These are phyloP conservation scores for Nymphaea thermarum DNA, from an alignment of 164 flowering plant genomes.

Conservation along the genomic window DNA sequence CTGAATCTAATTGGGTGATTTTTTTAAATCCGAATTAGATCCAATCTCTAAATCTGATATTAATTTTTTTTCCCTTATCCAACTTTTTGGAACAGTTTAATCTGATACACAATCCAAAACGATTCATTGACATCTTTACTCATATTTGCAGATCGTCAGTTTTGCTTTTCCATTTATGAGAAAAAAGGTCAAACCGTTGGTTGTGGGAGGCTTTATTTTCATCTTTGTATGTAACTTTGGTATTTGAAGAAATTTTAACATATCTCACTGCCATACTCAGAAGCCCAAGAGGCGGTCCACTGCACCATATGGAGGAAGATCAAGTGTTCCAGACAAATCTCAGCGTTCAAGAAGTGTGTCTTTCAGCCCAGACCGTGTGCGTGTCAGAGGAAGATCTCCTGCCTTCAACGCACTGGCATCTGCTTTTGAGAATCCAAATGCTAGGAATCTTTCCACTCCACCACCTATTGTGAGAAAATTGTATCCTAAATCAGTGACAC, in stretches of 20 bases:
- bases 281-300: slow-evolving; percentile 90
- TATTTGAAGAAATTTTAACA: neutral
- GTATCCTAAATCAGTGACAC: slow-evolving; percentile 75
- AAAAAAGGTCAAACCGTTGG: too few relatives aligned
- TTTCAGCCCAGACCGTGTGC: slow-evolving; percentile 94
- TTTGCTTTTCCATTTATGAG: too few relatives aligned
- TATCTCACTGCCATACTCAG: slow-evolving; percentile 24
- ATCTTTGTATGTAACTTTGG: neutral
- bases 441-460: slow-evolving; percentile 94
- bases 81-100: too few relatives aligned
- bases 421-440: slow-evolving; percentile 65
- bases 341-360: slow-evolving; percentile 97
- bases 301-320: slow-evolving; percentile 74
- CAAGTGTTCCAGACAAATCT: slow-evolving; percentile 81
- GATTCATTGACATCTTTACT: too few relatives aligned
- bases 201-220: too few relatives aligned
- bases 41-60: too few relatives aligned
- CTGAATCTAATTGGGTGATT: too few relatives aligned
- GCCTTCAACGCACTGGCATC: slow-evolving; percentile 96
- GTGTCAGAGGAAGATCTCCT: slow-evolving; percentile 97
- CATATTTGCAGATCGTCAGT: too few relatives aligned
- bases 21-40: too few relatives aligned
- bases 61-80: too few relatives aligned
- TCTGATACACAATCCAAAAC: too few relatives aligned
- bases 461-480: slow-evolving; percentile 83